phyloP scores from a whole-genome alignment of 495 filamentous ascomycete species.

The Achaetomiella virescens region DNA sequence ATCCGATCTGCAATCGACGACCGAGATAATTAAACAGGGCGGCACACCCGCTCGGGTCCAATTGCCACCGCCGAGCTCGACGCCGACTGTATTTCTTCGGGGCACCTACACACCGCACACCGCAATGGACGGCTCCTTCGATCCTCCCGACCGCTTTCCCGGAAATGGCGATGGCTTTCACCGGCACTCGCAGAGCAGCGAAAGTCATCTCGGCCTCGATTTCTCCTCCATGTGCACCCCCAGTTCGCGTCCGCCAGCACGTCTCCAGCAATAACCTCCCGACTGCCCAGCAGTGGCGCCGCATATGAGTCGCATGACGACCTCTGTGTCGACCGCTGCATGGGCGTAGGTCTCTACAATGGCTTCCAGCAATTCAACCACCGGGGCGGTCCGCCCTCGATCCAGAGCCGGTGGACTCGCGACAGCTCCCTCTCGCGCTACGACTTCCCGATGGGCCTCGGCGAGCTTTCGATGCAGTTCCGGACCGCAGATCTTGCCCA shows the following conservation, averaged over 20 bases:
- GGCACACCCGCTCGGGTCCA: not conserved
- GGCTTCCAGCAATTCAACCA: constrained; percentile 30
- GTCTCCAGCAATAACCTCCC: not conserved
- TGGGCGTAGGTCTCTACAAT: constrained; percentile 30
- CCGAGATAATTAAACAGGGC: not conserved
- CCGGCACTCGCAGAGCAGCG: constrained; percentile 20
- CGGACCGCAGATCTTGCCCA: constrained; percentile 1
- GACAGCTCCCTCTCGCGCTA: constrained; percentile 2
- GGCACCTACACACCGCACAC: not conserved
- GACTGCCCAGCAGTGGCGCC: constrained; percentile 4
- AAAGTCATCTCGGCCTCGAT: constrained; percentile 5
- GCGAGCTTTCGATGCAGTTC: constrained; percentile 11
- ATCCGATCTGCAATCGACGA: constrained; percentile 1
- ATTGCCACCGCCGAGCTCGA: not conserved
- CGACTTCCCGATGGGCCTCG: constrained; percentile 7
- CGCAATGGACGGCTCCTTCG: constrained; percentile 23
- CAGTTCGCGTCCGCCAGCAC: constrained; percentile 4
- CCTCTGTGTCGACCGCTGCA: constrained; percentile 35
- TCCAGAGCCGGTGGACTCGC: constrained; percentile 18
- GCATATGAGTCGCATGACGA: constrained; percentile 36
- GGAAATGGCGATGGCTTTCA: constrained; percentile 18
- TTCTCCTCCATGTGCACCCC: constrained; percentile 10
- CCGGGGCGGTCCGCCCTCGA: constrained; percentile 13
- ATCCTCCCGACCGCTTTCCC: constrained; percentile 14
- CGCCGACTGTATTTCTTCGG: not conserved